Evolutionary conservation across 352 stramenopile species (phyloP), one percentile per base, ranked within the genome.

Genomic region (Pythium brassicae): DNA sequence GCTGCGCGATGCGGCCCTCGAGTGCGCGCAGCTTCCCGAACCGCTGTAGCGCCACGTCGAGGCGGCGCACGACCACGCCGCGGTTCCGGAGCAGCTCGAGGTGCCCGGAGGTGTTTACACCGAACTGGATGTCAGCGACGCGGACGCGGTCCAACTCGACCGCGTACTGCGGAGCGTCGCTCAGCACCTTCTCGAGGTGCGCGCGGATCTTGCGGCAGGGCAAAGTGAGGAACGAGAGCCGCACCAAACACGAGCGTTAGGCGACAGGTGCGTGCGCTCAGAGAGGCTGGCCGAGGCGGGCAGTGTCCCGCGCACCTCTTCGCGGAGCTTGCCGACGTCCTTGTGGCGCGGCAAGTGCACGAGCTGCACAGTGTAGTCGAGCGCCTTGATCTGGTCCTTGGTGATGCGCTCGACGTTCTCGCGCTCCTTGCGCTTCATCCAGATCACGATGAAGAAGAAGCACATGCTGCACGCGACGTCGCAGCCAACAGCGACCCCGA

Each of bases 301-400:
- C 35, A 45, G 8, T 4, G n/a, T 8, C 35, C 22, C 4, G 55
- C 62, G 42, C 49, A 93, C 83, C 48, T 90, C 80, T 34, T 81
- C 59, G 10, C 77, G 71, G 15, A 93, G 76, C 23, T 80, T 59
- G 19, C 75, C 63, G 9, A 89, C 65, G 40, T 93, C 69, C 14
- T 72, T 72, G 68, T 90, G 83, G 0, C 50, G 29, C 2, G 83
- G 83, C 15, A 93, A 50, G 49, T 81, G 76, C 43, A 85, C 63
- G 42, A 93, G 74, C 47, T 92, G 83, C 2, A 92, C 83, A 0
- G 83, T 92, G 65, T 92, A 93, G 53, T 93, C 77, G 35, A 78
- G 61, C 22, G 72, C 83, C 40, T 83, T 88, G 61, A 90, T 72
- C 50, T 89, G 78, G 48, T 79, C 63, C 20, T 83, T 72, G 10